Evolutionary conservation across 2,329 filamentous ascomycete species (phyloP), one percentile per base, ranked within the genome.

Genomic region (Sporothrix phasma): DNA sequence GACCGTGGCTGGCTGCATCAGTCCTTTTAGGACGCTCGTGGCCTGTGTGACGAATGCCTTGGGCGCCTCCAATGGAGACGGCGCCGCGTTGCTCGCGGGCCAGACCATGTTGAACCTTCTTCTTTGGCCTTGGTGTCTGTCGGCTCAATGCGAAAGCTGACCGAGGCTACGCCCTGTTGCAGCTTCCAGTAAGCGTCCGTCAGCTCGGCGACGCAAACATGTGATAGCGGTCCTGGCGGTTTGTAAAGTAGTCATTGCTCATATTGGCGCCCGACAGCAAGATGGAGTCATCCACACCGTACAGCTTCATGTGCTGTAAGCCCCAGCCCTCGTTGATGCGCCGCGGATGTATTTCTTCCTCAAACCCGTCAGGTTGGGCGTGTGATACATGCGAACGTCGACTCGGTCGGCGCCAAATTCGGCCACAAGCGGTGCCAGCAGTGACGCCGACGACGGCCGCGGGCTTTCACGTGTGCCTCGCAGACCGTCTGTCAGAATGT

Each of bases 251-350:
- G 72, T 99, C 93, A 49, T 82, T 84, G 0, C 91, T 96, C 6
- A 99, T 78, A 69, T 99, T 99, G 17, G 94, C 94, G 7, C 92
- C 92, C 7, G 92, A 96, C 70, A 99, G 84, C 68, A 99, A 93
- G 65, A 99, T 88, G 74, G 96, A 92, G 71, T 99, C 92, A 70
- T 99, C 94, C 24, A 96, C 79, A 0, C 94, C 94, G 70, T 99
- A 99, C 0, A 99, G 80, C 80, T 99, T 99, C 93, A 99, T 99
- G 73, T 99, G 94, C 73, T 99, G 94, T 66, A 99, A 77, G 1
- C 94, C 94, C 94, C 94, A 99, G 19, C 94, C 94, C 76, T 99
- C 94, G 70, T 99, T 99, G 73, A 99, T 93, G 22, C 94, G 83
- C 72, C 85, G 90, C 0, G 94, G 94, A 97, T 84, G 69, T 89